Percentiles rank a stretch among this genome's conserved stretches.
These are phyloP conservation scores for Zymoseptoria pseudotritici DNA, from an alignment of 2,329 filamentous ascomycete genomes.

Conservation along the genomic window DNA sequence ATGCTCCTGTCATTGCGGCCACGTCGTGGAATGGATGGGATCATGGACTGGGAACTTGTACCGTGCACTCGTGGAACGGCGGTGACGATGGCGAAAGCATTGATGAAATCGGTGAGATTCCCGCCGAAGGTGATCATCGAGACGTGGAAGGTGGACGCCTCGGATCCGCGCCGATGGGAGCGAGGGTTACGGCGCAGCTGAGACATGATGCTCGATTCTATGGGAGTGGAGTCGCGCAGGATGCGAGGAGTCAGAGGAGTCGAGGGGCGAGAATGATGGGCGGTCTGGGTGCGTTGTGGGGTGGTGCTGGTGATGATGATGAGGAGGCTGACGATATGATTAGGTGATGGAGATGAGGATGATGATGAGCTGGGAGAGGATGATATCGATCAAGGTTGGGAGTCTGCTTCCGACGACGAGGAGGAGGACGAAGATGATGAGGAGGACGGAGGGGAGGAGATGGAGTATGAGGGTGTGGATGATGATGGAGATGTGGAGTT, in stretches of 20 bases:
- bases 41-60: constrained; percentile 65
- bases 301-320: constrained; percentile 18
- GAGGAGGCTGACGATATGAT: constrained; percentile 11
- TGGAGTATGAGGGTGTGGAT: constrained; percentile 2
- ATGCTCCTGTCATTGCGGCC: constrained; percentile 74
- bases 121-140: constrained; percentile 20
- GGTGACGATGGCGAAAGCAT: constrained; percentile 33
- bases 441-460: background rate
- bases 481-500: constrained; percentile 1
- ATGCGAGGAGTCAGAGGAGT: constrained; percentile 2
- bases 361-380: background rate
- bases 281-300: constrained; percentile 22
- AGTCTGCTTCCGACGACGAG: constrained; percentile 3
- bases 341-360: constrained; percentile 7
- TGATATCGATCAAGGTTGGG: background rate
- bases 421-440: background rate
- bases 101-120: constrained; percentile 47
- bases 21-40: constrained; percentile 77
- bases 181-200: constrained; percentile 55
- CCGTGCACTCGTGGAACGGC: constrained; percentile 71
- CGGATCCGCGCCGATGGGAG: constrained; percentile 42
- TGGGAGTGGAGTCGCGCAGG: constrained; percentile 3
- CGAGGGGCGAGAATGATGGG: constrained; percentile 20
- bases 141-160: constrained; percentile 23
- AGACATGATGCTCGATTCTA: constrained; percentile 41